Base-by-base conservation (phyloP, 2,329 filamentous ascomycete genomes). In the Beauveria pseudobassiana region DNA sequence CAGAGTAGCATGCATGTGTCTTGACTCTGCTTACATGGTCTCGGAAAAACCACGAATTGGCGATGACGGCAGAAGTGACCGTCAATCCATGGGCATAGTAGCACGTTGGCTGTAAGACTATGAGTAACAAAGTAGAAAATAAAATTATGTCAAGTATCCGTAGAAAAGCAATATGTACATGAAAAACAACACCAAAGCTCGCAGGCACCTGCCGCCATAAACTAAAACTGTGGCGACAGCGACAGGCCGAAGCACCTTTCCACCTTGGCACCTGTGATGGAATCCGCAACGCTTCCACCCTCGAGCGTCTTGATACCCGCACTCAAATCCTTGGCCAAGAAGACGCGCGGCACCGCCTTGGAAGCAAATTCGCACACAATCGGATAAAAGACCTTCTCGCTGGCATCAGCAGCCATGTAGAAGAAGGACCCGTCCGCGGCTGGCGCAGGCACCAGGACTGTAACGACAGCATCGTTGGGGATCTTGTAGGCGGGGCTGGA, bases 241-340 rank as follows among this genome's bases (percentile, higher is more conserved):
- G 60, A 49, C 26, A 62, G 38, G 18, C 52, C 52, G 7, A 56
- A 62, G 38, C 60, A 62, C 22, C 6, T 62, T 20, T 57, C 60
- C 38, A 72, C 69, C 34, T 62, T 62, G 30, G 69, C 71, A 20
- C 69, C 69, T 1, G 71, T 73, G 16, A 73, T 65, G 3, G 67
- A 65, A 61, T 69, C 64, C 30, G 59, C 52, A 16, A 71, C 56
- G 24, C 69, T 66, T 5, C 61, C 53, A 26, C 65, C 64, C 64
- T 67, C 53, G 30, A 74, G 62, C 24, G 64, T 67, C 22, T 62
- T 63, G 16, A 68, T 61, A 1, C 67, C 69, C 16, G 62, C 58
- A 5, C 62, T 67, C 1, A 68, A 58, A 59, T 72, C 69, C 20
- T 59, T 64, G 1, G 65, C 68, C 18, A 74, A 49, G 58, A 74